Percentiles rank a stretch among this genome's conserved stretches.
Conservation (phyloP, 805 yeast genomes). For the Ogataea nitratoaversa region DNA sequence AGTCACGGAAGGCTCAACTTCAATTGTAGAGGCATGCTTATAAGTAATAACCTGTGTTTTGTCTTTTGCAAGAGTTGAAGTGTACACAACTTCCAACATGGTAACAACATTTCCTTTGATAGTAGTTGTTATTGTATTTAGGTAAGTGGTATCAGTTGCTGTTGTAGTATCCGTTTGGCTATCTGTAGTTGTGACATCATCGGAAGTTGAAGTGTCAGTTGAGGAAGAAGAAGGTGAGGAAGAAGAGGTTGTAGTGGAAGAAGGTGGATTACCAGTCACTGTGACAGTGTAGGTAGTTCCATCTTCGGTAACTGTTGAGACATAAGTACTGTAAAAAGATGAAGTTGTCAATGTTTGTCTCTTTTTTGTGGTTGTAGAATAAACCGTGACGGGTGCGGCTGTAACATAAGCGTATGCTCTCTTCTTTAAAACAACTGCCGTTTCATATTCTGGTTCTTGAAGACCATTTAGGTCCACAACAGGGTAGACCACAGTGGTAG, state of each 20-base stretch:
- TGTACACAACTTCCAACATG: constrained; percentile 22
- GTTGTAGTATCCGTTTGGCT: constrained; percentile 4
- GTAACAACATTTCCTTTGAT: constrained; percentile 16
- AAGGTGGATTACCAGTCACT: constrained; percentile 8
- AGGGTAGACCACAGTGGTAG: constrained; percentile 9
- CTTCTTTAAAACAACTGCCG: constrained; percentile 15
- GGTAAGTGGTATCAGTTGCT: constrained; percentile 5
- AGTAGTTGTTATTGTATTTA: constrained; percentile 18
- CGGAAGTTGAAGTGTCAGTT: constrained; percentile 1
- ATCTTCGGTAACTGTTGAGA: constrained; percentile 5
- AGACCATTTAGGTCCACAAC: constrained; percentile 7
- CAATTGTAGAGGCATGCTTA: constrained; percentile 14
- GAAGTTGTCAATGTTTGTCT: constrained; percentile 16
- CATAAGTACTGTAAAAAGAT: constrained; percentile 4
- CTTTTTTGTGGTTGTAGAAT: constrained; percentile 17
- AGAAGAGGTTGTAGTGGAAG: constrained; percentile 1
- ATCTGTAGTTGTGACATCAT: constrained; percentile 4
- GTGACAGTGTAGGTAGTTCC: constrained; percentile 6
- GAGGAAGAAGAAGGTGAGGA: constrained; percentile 1
- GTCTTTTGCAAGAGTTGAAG: constrained; percentile 24
- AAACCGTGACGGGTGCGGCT: constrained; percentile 21
- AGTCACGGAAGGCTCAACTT: constrained; percentile 9
- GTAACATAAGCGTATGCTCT: constrained; percentile 27
- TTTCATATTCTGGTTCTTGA: constrained; percentile 5
- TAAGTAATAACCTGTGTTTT: constrained; percentile 18